These are phyloP conservation scores for Plasmodium vinckei DNA, from an alignment of 169 alveolate genomes.

Conservation along the genomic window DNA sequence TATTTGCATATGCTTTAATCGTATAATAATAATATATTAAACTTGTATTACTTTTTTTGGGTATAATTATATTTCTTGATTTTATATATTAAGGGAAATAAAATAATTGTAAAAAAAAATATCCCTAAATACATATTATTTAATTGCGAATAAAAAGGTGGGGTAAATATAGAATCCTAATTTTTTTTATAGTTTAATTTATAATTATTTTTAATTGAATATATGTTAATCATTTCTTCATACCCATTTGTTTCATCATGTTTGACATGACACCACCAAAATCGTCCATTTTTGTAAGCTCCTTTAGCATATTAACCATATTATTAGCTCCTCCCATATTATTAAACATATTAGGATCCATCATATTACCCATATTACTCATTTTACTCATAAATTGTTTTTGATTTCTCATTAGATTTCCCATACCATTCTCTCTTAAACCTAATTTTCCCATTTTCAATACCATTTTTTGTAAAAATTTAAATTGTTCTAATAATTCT, in stretches of 20 bases:
- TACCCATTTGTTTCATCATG: constrained; percentile 77
- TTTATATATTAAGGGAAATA: too few relatives aligned
- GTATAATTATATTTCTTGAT: too few relatives aligned
- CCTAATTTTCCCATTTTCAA: constrained; percentile 97
- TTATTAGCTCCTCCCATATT: constrained; percentile 98
- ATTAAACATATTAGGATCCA: constrained; percentile 96
- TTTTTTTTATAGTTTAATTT: too few relatives aligned
- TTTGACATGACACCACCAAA: constrained; percentile 73
- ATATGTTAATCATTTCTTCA: constrained; percentile 18
- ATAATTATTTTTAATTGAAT: too few relatives aligned
- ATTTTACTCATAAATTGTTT: constrained; percentile 94
- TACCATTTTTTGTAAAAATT: constrained; percentile 96
- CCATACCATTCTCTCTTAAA: constrained; percentile 92
- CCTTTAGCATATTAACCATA: constrained; percentile 95
- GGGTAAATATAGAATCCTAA: too few relatives aligned
- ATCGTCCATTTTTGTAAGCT: constrained; percentile 78
- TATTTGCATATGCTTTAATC: too few relatives aligned
- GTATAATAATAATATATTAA: too few relatives aligned
- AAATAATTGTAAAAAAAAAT: too few relatives aligned
- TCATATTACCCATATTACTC: constrained; percentile 93
- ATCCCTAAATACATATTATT: too few relatives aligned
- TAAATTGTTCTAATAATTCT: constrained; percentile 95
- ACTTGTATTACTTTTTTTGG: too few relatives aligned
- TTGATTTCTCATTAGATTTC: constrained; percentile 95
- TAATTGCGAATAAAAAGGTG: too few relatives aligned